Evolutionary conservation across 1,139 yeast genomes (phyloP).

Genomic region (Geotrichum carabidarum): DNA sequence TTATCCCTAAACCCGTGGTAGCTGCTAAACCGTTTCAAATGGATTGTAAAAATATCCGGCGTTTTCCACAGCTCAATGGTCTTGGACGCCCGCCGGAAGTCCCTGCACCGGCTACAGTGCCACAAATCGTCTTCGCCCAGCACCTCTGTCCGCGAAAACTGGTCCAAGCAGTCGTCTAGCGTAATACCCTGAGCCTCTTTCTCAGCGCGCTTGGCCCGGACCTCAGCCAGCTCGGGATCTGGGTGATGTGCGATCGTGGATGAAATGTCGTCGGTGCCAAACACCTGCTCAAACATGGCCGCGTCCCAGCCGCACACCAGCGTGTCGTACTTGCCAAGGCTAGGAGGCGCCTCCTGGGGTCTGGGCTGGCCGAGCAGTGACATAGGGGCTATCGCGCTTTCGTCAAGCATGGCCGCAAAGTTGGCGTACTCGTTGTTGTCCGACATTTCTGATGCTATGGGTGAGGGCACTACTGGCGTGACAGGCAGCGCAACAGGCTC

Average conservation of each 20-base stretch:
- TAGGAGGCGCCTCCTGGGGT: conserved; percentile 4
- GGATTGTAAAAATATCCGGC: conserved; percentile 86
- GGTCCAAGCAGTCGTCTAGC: conserved; percentile 66
- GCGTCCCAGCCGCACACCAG: conserved; percentile 5
- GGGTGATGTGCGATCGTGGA: conserved; percentile 24
- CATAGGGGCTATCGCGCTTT: background rate
- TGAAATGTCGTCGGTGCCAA: conserved; percentile 6
- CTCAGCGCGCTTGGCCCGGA: conserved; percentile 45
- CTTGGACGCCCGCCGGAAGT: conserved; percentile 86
- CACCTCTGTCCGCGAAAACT: conserved; percentile 78
- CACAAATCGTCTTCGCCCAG: conserved; percentile 86
- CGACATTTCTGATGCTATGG: background rate
- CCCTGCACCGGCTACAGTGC: conserved; percentile 89
- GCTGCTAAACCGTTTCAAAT: conserved; percentile 83
- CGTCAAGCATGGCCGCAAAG: conserved; percentile 9
- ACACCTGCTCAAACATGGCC: background rate
- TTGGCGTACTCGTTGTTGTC: conserved; percentile 2
- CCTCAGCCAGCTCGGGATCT: conserved; percentile 46
- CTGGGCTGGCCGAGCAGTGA: background rate
- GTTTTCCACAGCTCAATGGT: conserved; percentile 87
- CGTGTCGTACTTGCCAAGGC: conserved; percentile 2
- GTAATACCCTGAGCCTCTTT: conserved; percentile 48
- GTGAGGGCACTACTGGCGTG: background rate
- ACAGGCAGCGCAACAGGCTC: background rate
- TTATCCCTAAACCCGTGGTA: conserved; percentile 84